Base-by-base conservation (phyloP, 805 yeast species). In the Kazachstania bromeliacearum region DNA sequence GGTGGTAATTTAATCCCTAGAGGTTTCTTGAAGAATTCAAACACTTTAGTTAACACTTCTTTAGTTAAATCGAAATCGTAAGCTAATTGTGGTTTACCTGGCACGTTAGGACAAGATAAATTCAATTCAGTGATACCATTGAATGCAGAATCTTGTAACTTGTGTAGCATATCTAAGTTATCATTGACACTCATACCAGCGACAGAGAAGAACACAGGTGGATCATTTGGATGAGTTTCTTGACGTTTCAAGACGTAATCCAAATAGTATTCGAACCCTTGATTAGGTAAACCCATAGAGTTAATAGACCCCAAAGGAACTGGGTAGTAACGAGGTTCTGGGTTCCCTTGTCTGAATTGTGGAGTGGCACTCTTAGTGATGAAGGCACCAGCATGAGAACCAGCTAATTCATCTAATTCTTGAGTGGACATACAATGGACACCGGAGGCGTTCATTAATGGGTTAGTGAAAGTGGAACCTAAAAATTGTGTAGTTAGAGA, bases 81-180 rank as follows among this genome's bases (percentile, higher is more conserved):
- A 4, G 57, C 60, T 22, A 55, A 51, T 38, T 55, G 59, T 32
- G 58, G 60, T 35, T 55, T 52, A 27, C 60, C 60, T 14, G 58
- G 57, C n/a, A 55, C 57, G 30, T 55, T 55, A n/a, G 60, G 60
- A 38, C 58, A 55, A 3, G 60, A 55, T 24, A 53, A 29, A 35
- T 55, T 53, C 17, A 55, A 36, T 36, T 55, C 60, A 2, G 57
- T 51, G 20, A 51, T 35, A 23, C 59, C 60, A 23, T 43, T 34
- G 28, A 47, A 55, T 3, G 41, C 50, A 35, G 54, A 48, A 6
- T 48, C 51, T 35, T 55, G 55, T n/a, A 55, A 38, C 20, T 33
- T 48, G 15, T 37, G 40, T 28, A 55, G 35, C 40, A 53, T 25
- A 14, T 37, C 43, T 22, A 55, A 16, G 33, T 52, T 53, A 25